Base-by-base conservation (phyloP, 2,329 filamentous ascomycete species). In the Calonectria pseudoreteaudii region DNA sequence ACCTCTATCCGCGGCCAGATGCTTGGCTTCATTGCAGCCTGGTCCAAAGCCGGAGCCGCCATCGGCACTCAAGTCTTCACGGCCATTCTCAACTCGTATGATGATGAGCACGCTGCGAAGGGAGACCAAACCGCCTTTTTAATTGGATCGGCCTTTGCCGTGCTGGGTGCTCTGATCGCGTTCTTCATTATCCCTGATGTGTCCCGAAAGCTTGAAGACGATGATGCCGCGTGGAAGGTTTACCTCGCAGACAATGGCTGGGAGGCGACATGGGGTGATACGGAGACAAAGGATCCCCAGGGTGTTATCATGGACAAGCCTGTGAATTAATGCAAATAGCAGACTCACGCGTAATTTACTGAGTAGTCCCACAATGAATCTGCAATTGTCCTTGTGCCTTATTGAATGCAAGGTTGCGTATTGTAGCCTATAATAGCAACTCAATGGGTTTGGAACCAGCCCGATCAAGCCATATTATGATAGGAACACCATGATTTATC, bases 41-140 rank as follows among this genome's bases (percentile, higher is more conserved):
- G 85, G 23, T 86, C 86, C 16, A 90, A 90, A 71, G 87, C 87
- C 1, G 88, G 88, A 0, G 87, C 87, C 0, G 86, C 87, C 0
- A 86, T 90, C 23, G 88, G 88, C 0, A 89, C 87, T 0, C 82
- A 88, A 70, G 87, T 88, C 3, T 90, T 90, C 71, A 88, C 84
- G 0, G 86, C 88, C 0, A 90, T 91, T 56, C 85, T 88, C 38
- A 83, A 86, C 66, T 84, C 85, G 1, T 88, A 84, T 69, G 68
- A 83, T 31, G 76, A 83, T 18, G 82, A 86, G 31, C 80, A 70
- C 47, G 66, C 83, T 0, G 79, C 84, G 13, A 86, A 87, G 75
- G 88, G 88, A 0, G 83, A 88, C 52, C 88, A 89, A 70, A 86
- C 84, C 0, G 86, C 86, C 0, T 90, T 90, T 73, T 80, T 90